A percentile compares a stretch with the other conserved stretches of the same genome.
phyloP scores from a whole-genome alignment of 345 rosid genomes.

The Salix koriyanagi region DNA sequence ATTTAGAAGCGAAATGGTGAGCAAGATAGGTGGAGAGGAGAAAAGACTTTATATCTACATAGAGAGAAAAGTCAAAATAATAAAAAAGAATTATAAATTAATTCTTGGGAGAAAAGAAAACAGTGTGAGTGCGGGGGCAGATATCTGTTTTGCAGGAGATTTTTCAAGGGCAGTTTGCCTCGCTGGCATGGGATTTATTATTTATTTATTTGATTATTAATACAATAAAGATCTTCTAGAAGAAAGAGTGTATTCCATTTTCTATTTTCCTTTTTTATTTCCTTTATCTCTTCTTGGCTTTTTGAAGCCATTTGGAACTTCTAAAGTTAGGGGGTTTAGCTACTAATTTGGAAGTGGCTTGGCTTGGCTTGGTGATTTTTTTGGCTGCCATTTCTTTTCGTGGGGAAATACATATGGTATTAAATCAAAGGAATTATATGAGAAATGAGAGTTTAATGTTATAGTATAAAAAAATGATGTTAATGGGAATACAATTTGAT shows the following conservation, averaged over 20 bases:
- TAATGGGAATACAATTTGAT: too few relatives aligned
- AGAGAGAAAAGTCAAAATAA: neutral
- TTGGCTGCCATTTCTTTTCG: too few relatives aligned
- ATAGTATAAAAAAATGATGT: too few relatives aligned
- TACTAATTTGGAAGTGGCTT: too few relatives aligned
- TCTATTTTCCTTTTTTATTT: neutral
- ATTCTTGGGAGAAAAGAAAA: neutral
- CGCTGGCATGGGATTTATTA: neutral
- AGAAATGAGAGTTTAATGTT: too few relatives aligned
- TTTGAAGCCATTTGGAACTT: too few relatives aligned
- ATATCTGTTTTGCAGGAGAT: neutral
- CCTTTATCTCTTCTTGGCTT: neutral
- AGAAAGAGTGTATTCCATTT: neutral
- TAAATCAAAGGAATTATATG: too few relatives aligned
- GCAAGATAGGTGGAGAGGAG: slow-evolving; percentile 7
- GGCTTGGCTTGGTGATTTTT: too few relatives aligned
- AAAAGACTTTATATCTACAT: neutral
- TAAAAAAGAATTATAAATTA: too few relatives aligned
- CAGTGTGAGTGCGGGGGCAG: neutral
- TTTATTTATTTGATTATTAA: neutral
- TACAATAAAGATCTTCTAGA: neutral
- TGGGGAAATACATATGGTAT: too few relatives aligned
- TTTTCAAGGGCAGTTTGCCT: neutral
- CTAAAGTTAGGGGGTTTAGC: too few relatives aligned
- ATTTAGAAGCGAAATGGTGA: neutral